A percentile compares a stretch with the other conserved stretches of the same genome.
Conservation (phyloP, 805 yeast genomes). For the Saturnispora zaruensis region DNA sequence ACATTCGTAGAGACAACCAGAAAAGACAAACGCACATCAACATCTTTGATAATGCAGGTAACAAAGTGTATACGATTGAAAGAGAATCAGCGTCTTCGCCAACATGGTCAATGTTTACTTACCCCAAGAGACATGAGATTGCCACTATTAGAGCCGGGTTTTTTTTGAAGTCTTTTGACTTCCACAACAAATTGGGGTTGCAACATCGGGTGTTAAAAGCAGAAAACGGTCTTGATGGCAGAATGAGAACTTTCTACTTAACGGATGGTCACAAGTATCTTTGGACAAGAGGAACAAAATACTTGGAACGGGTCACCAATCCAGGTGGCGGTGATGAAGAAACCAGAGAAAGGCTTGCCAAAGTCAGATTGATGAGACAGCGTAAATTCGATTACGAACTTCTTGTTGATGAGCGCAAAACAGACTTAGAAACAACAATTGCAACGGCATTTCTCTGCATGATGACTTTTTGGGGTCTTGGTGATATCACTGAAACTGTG, state of each 20-base stretch:
- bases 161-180: slow-evolving; percentile 37
- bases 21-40: slow-evolving; percentile 38
- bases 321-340: slow-evolving; percentile 53
- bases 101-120: slow-evolving; percentile 42
- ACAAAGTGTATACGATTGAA: slow-evolving; percentile 42
- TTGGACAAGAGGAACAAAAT: slow-evolving; percentile 47
- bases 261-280: slow-evolving; percentile 45
- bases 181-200: slow-evolving; percentile 38
- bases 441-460: slow-evolving; percentile 56
- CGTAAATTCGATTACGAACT: slow-evolving; percentile 54
- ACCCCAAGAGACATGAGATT: slow-evolving; percentile 38
- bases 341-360: slow-evolving; percentile 43
- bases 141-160: slow-evolving; percentile 46
- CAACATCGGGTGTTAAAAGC: slow-evolving; percentile 36
- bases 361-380: slow-evolving; percentile 48
- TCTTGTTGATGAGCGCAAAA: slow-evolving; percentile 37
- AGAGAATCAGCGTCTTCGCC: slow-evolving; percentile 39
- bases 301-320: slow-evolving; percentile 43
- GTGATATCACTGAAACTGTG: slow-evolving; percentile 42
- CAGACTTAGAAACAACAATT: slow-evolving; percentile 44
- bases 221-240: slow-evolving; percentile 33
- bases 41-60: slow-evolving; percentile 38
- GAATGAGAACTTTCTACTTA: slow-evolving; percentile 39
- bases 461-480: slow-evolving; percentile 61
- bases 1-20: slow-evolving; percentile 42